phyloP scores from a whole-genome alignment of 352 stramenopile genomes.

The Pythium aristosporum region DNA sequence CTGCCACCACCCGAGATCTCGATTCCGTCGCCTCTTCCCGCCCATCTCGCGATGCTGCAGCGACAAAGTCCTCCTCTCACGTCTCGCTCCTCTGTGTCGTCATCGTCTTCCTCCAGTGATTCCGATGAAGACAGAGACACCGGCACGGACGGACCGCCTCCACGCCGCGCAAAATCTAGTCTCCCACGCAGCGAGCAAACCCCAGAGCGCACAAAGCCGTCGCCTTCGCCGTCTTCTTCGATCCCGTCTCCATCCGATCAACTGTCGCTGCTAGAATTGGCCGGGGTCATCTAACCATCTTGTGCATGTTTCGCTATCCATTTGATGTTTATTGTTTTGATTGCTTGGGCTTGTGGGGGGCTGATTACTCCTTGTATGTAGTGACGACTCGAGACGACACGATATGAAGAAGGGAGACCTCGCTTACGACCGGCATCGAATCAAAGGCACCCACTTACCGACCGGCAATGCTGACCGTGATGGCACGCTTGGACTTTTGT shows the following conservation, averaged over 20 bases:
- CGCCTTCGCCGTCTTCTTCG: too few relatives aligned
- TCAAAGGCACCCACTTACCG: constrained; percentile 41
- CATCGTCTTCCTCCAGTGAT: constrained; percentile 25
- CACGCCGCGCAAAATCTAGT: neutral
- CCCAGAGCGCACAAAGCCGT: too few relatives aligned
- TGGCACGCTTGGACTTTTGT: constrained; percentile 73
- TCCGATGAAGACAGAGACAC: neutral
- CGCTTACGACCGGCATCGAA: neutral
- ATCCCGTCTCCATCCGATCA: too few relatives aligned
- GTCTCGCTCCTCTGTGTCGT: constrained; percentile 3
- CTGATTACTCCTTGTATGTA: too few relatives aligned
- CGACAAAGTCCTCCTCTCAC: constrained; percentile 16
- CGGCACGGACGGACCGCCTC: neutral
- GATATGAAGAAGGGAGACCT: neutral
- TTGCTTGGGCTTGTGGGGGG: too few relatives aligned
- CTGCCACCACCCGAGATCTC: constrained; percentile 46
- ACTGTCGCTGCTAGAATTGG: too few relatives aligned
- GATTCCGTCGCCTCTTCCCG: constrained; percentile 36
- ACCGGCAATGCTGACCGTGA: constrained; percentile 79
- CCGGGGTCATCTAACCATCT: too few relatives aligned
- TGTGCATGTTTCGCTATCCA: too few relatives aligned
- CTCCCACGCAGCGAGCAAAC: too few relatives aligned
- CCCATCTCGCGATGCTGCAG: constrained; percentile 35
- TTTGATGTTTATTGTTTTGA: too few relatives aligned
- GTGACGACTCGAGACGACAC: neutral